A percentile compares a stretch with the other conserved stretches of the same genome.
These are phyloP conservation scores for Turritis glabra DNA, from an alignment of 345 rosid genomes.

Conservation along the genomic window DNA sequence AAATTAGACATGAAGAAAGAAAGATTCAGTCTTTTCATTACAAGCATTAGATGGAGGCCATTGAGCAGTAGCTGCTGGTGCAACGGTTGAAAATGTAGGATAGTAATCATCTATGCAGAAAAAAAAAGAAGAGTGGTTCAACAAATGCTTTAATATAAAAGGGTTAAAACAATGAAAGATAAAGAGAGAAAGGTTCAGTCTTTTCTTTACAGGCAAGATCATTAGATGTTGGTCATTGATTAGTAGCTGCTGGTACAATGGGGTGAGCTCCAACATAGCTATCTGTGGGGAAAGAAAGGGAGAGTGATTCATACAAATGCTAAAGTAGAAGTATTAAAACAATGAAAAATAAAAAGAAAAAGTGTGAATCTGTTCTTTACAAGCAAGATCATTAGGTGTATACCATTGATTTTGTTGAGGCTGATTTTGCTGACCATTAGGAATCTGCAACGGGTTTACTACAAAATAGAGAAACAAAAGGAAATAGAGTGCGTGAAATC, in stretches of 20 bases:
- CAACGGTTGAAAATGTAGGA: background rate
- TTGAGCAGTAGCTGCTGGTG: background rate
- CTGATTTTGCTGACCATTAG: background rate
- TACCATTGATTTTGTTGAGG: background rate
- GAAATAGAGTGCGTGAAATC: too few species aligned
- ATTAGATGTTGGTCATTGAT: background rate
- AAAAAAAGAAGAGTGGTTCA: background rate
- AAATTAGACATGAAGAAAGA: background rate
- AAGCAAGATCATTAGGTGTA: background rate
- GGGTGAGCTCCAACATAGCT: background rate
- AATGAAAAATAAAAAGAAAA: background rate
- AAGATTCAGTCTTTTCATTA: slow-evolving; percentile 2
- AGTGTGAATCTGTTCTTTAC: slow-evolving; percentile 3
- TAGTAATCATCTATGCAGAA: background rate
- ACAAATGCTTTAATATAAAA: background rate
- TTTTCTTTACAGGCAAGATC: background rate
- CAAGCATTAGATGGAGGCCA: background rate
- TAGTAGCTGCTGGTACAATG: background rate
- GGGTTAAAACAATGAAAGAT: background rate
- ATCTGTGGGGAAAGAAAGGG: background rate
- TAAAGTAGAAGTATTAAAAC: background rate
- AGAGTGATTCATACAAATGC: background rate
- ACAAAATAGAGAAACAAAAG: too few species aligned
- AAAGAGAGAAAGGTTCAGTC: background rate
- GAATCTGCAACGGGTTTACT: background rate